Evolutionary conservation across 306 rosid genomes (phyloP), one percentile per base, ranked within the genome.

Genomic region (Dryas drummondii): DNA sequence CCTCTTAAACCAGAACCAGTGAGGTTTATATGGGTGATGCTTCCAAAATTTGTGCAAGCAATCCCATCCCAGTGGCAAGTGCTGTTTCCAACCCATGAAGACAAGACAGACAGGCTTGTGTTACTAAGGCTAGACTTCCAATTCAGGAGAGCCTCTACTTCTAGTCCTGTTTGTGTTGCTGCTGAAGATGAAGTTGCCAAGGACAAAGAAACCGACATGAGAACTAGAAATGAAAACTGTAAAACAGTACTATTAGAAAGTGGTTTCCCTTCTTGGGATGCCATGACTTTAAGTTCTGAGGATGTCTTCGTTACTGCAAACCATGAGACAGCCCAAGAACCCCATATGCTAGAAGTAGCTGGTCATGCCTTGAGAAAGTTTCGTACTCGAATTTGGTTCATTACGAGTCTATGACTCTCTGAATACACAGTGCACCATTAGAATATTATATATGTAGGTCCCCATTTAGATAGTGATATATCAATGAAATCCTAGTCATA

Each of bases 61-160:
- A 81, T 75, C 32, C 84, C 84, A 7, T 4, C 16, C 84, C 84
- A 81, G 37, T 10, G 56, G 65, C 81, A 76, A 6, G 78, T 32
- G 12, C 12, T 72, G 73, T 68, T 47, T 59, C 75, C 78, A 66
- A 16, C 6, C 81, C 81, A 75, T 19, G 84, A 81, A 14, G 78
- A 65, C n/a, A 75, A 57, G 68, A 32, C 53, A 7, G 78, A 37
- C 17, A 54, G 64, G 68, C 44, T 56, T 52, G n/a, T 5, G 50
- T 59, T 59, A 13, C 62, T 64, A 46, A 81, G 81, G 67, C 75
- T 81, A 0, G 79, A 27, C 53, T 66, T 81, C 85, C 85, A 81
- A 41, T 11, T 66, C 40, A 72, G 15, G 32, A 81, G 85, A 65
- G 81, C 82, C 37, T 77, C 78, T 17, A 63, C 57, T 65, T 81